These are phyloP conservation scores for Monascus ruber DNA, from an alignment of 2,329 filamentous ascomycete species.

Conservation along the genomic window DNA sequence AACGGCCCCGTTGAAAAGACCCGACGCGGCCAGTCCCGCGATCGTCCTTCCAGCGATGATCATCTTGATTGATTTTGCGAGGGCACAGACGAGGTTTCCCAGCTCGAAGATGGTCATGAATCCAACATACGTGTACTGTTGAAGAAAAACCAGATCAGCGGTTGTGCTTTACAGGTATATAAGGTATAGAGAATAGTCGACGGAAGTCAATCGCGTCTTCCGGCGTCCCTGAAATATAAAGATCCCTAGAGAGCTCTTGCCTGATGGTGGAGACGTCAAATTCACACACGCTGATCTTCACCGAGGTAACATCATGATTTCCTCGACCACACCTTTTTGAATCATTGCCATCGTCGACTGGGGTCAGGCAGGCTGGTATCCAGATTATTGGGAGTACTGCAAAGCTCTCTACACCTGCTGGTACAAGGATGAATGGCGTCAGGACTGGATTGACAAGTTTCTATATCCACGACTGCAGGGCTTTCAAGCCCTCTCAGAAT, in stretches of 20 bases:
- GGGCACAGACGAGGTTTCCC: too few species aligned
- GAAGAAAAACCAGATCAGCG: too few species aligned
- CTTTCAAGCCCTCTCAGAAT: constrained; percentile 2
- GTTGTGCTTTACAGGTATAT: too few species aligned
- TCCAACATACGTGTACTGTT: too few species aligned
- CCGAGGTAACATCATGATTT: constrained; percentile 20
- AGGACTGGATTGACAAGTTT: constrained; percentile 4
- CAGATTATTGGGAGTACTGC: constrained; percentile 5
- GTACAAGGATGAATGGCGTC: constrained; percentile 6
- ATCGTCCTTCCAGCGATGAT: too few species aligned
- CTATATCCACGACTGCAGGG: constrained; percentile 2
- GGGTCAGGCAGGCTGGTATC: constrained; percentile 22
- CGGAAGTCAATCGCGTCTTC: constrained; percentile 6
- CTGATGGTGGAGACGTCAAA: constrained; percentile 16
- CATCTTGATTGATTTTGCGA: too few species aligned
- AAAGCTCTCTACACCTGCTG: constrained; percentile 17
- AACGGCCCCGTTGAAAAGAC: too few species aligned
- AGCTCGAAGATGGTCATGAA: too few species aligned
- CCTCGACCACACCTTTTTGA: constrained; percentile 8
- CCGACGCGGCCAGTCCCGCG: too few species aligned
- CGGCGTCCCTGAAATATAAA: constrained; percentile 3
- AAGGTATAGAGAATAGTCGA: too few species aligned
- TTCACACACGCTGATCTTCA: constrained; percentile 25
- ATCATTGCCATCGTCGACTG: constrained; percentile 19
- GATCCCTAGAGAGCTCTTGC: constrained; percentile 13